Conservation (phyloP, 2,329 filamentous ascomycete species). For the Nectriaceae sp. region DNA sequence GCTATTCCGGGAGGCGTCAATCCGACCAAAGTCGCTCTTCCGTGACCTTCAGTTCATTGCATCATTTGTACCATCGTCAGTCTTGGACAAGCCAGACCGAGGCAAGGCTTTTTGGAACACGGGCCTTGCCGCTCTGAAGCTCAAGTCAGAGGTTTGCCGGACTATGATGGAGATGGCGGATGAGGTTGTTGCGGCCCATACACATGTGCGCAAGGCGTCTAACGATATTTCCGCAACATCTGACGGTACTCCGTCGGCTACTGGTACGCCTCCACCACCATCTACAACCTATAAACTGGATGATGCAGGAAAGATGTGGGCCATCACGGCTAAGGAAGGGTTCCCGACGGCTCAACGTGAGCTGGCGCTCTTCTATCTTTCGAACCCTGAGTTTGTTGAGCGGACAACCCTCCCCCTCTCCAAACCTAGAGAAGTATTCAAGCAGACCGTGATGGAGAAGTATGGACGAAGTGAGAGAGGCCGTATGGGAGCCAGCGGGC, state of each 20-base stretch:
- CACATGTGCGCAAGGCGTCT: slow-evolving; percentile 57
- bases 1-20: slow-evolving; percentile 66
- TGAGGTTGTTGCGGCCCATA: slow-evolving; percentile 60
- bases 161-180: slow-evolving; percentile 70
- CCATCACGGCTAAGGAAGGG: slow-evolving; percentile 92
- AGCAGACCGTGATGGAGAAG: slow-evolving; percentile 78
- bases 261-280: slow-evolving; percentile 47
- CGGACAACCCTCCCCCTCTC: slow-evolving; percentile 82
- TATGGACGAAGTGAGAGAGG: slow-evolving; percentile 47
- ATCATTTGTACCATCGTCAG: slow-evolving; percentile 61
- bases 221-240: slow-evolving; percentile 32
- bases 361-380: slow-evolving; percentile 89
- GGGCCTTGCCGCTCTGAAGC: slow-evolving; percentile 80
- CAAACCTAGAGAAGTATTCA: slow-evolving; percentile 86
- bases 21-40: slow-evolving; percentile 79
- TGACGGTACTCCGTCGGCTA: slow-evolving; percentile 36
- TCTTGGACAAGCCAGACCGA: slow-evolving; percentile 63
- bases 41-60: slow-evolving; percentile 78
- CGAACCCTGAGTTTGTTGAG: slow-evolving; percentile 81
- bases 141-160: slow-evolving; percentile 85
- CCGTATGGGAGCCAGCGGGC: slow-evolving; percentile 23
- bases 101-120: slow-evolving; percentile 89
- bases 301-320: slow-evolving; percentile 86
- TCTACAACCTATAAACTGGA: slow-evolving; percentile 69
- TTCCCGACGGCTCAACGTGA: slow-evolving; percentile 83